Evolutionary conservation across 2,329 filamentous ascomycete genomes (phyloP).

Genomic region (Beauveria sp.): DNA sequence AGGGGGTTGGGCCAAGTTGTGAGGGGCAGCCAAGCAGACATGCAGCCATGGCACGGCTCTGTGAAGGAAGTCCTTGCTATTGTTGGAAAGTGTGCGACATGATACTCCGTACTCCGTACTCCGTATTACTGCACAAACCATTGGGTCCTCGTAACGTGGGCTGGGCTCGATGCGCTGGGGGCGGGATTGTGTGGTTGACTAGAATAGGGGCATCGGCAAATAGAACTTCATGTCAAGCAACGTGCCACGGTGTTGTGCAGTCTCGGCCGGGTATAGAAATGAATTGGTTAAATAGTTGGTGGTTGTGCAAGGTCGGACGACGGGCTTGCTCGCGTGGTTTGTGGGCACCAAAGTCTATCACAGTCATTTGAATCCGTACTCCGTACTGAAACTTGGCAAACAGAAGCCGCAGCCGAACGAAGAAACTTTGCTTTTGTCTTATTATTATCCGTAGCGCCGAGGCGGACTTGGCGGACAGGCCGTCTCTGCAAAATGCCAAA

Average conservation of each 20-base stretch:
- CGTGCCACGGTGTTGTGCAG: neutral
- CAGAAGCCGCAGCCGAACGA: too few relatives aligned
- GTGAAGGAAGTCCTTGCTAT: neutral
- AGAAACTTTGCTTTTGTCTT: too few relatives aligned
- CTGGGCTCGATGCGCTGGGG: neutral
- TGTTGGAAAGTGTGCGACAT: neutral
- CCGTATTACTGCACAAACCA: neutral
- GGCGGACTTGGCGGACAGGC: too few relatives aligned
- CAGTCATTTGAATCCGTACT: too few relatives aligned
- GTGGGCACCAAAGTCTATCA: neutral
- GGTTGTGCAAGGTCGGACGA: neutral
- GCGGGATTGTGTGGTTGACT: neutral
- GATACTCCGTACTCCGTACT: neutral
- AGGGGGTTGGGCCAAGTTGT: neutral
- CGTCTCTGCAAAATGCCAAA: too few relatives aligned
- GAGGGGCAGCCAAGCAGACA: neutral
- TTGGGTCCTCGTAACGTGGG: neutral
- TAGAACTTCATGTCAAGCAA: neutral
- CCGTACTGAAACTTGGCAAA: too few relatives aligned
- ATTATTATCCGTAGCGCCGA: too few relatives aligned
- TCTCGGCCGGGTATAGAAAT: neutral
- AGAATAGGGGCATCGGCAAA: neutral
- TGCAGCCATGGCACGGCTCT: neutral
- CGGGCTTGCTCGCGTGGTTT: neutral
- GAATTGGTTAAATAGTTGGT: neutral